Percentiles rank a stretch among this genome's conserved stretches.
These are phyloP conservation scores for Tricholoma sp. DNA, from an alignment of 768 basidiomycete genomes.

Conservation along the genomic window DNA sequence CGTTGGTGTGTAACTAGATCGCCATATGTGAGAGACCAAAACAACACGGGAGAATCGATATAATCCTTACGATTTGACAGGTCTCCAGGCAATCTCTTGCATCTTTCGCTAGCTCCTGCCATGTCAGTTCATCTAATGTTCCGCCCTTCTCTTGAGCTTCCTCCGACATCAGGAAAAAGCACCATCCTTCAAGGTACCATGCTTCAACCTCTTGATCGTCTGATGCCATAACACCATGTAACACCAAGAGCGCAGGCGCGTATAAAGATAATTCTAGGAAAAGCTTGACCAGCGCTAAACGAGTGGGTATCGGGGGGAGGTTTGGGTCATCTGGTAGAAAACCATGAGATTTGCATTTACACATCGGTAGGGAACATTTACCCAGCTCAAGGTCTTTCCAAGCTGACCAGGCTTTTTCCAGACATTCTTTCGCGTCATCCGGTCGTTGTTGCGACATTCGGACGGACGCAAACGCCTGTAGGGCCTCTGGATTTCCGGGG, in stretches of 20 bases:
- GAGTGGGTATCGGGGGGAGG: slow-evolving; percentile 66
- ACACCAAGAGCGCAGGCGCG: slow-evolving; percentile 65
- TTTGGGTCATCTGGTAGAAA: slow-evolving; percentile 50
- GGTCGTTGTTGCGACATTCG: slow-evolving; percentile 83
- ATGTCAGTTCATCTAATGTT: slow-evolving; percentile 49
- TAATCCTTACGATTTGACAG: slow-evolving; percentile 63
- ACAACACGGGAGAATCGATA: neutral
- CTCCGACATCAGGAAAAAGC: slow-evolving; percentile 80
- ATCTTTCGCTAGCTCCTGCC: slow-evolving; percentile 77
- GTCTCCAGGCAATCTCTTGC: slow-evolving; percentile 79
- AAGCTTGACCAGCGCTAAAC: slow-evolving; percentile 72
- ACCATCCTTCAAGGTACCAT: slow-evolving; percentile 95
- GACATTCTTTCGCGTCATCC: slow-evolving; percentile 71
- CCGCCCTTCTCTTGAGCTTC: slow-evolving; percentile 56
- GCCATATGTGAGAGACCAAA: slow-evolving; percentile 4
- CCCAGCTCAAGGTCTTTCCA: slow-evolving; percentile 67
- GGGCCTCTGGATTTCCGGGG: slow-evolving; percentile 71
- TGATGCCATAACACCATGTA: slow-evolving; percentile 72
- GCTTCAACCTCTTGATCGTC: slow-evolving; percentile 88
- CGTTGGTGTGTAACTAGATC: slow-evolving; percentile 59
- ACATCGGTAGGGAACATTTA: slow-evolving; percentile 9
- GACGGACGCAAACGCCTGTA: slow-evolving; percentile 79
- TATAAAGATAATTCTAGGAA: slow-evolving; percentile 75
- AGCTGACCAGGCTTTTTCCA: slow-evolving; percentile 61
- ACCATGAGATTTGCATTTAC: neutral